Evolutionary conservation across 805 yeast genomes (phyloP).

Genomic region (Ogataea thermomethanolica): DNA sequence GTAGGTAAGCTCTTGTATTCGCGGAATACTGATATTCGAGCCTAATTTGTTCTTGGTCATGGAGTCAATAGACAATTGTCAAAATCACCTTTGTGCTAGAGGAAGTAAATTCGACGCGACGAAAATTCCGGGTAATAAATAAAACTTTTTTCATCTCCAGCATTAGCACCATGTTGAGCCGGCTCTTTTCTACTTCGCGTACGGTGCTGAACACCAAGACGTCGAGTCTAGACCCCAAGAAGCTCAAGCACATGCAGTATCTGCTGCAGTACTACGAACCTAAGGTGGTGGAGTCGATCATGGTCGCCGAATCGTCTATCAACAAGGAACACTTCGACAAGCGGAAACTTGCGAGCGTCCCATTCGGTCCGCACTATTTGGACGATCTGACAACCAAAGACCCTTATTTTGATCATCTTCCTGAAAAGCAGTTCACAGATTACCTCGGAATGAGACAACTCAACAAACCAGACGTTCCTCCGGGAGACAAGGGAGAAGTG

Average conservation of each 20-base stretch:
- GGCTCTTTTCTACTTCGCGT: constrained; percentile 15
- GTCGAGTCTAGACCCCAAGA: constrained; percentile 22
- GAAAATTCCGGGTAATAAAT: constrained; percentile 7
- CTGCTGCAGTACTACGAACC: constrained; percentile 79
- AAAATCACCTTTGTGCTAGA: no score
- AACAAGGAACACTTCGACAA: constrained; percentile 57
- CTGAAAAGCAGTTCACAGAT: constrained; percentile 17
- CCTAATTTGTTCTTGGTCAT: constrained; percentile 7
- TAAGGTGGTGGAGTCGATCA: constrained; percentile 73
- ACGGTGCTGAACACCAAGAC: constrained; percentile 3
- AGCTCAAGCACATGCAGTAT: constrained; percentile 45
- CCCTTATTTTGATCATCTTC: constrained; percentile 68
- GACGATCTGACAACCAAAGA: constrained; percentile 72
- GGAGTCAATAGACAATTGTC: background rate
- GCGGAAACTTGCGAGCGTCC: constrained; percentile 40
- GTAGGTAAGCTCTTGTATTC: constrained; percentile 44
- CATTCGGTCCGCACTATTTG: constrained; percentile 66
- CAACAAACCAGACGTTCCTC: constrained; percentile 17
- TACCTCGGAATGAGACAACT: constrained; percentile 24
- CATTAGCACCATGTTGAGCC: constrained; percentile 5
- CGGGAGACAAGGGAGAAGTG: constrained; percentile 22
- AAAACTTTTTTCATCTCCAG: constrained; percentile 2
- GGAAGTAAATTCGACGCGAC: constrained; percentile 8
- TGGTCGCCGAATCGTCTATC: constrained; percentile 73
- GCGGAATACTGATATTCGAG: constrained; percentile 26